phyloP scores from a whole-genome alignment of 371 early-diverging fungal genomes.

The Apophysomyces sp. region DNA sequence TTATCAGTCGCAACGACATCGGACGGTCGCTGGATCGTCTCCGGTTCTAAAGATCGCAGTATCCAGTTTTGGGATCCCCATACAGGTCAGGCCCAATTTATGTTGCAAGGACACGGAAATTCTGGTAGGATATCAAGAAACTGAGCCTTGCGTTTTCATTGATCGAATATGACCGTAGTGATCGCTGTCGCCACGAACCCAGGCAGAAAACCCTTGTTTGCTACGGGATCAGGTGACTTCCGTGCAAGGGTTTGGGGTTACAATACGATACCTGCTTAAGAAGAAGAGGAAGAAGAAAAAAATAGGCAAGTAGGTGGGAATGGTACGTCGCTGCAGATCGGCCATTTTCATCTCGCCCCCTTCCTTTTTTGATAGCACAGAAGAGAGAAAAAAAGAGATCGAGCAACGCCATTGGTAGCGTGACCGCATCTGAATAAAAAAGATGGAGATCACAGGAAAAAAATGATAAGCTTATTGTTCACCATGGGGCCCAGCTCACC shows the following conservation, averaged over 20 bases:
- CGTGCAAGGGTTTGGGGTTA: slow-evolving; percentile 89
- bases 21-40: slow-evolving; percentile 89
- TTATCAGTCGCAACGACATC: slow-evolving; percentile 92
- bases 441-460: not conserved
- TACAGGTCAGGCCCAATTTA: slow-evolving; percentile 76
- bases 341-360: not conserved
- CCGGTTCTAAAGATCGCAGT: slow-evolving; percentile 92
- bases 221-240: slow-evolving; percentile 93
- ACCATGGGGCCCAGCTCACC: not conserved
- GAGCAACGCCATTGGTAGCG: not conserved
- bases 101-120: slow-evolving; percentile 97
- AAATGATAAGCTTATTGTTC: not conserved
- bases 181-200: slow-evolving; percentile 88
- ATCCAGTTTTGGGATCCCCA: slow-evolving; percentile 95
- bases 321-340: not conserved
- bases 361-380: not conserved
- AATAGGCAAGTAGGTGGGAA: not conserved
- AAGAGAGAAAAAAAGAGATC: not conserved
- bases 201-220: slow-evolving; percentile 72
- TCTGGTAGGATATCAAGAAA: too few species aligned
- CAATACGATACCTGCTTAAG: slow-evolving; percentile 11
- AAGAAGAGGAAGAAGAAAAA: not conserved
- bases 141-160: too few species aligned
- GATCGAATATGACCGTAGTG: slow-evolving; percentile 47
- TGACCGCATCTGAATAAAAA: not conserved